phyloP scores from a whole-genome alignment of 192 early-diverging fungal genomes.

The Backusella parvicylindrica region DNA sequence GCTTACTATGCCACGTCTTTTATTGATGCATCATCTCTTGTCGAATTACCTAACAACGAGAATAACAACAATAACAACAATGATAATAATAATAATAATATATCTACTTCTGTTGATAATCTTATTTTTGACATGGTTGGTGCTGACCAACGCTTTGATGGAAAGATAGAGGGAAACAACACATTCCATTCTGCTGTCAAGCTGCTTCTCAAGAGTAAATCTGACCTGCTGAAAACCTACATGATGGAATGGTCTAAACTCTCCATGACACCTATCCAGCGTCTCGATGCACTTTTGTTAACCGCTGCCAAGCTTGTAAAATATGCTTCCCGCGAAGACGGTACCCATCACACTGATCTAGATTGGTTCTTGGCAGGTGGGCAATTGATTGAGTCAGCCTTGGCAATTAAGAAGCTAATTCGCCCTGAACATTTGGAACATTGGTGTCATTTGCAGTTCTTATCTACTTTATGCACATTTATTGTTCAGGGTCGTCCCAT shows the following conservation, averaged over 20 bases:
- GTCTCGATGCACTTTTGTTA: not conserved
- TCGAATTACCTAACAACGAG: not conserved
- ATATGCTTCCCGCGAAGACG: not conserved
- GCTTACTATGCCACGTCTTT: conserved; percentile 13
- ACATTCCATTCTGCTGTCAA: conserved; percentile 14
- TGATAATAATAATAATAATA: not conserved
- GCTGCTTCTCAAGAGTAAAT: conserved; percentile 18
- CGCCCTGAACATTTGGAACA: not conserved
- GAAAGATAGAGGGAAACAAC: conserved; percentile 19
- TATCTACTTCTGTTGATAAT: not conserved
- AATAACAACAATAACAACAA: not conserved
- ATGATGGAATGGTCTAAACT: not conserved
- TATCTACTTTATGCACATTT: conserved; percentile 12
- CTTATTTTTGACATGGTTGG: conserved; percentile 8
- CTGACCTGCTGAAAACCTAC: conserved; percentile 14
- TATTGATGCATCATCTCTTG: not conserved
- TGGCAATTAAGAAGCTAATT: conserved; percentile 13
- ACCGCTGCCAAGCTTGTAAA: not conserved
- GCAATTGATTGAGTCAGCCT: conserved; percentile 12
- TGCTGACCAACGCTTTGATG: conserved; percentile 18
- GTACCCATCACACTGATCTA: not conserved
- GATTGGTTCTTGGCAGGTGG: conserved; percentile 19
- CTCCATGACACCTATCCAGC: not conserved
- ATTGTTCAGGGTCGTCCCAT: conserved; percentile 18
- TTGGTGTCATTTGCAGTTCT: conserved; percentile 5